Evolutionary conservation across 495 filamentous ascomycete species (phyloP).

Genomic region (Penicillium turbatum): DNA sequence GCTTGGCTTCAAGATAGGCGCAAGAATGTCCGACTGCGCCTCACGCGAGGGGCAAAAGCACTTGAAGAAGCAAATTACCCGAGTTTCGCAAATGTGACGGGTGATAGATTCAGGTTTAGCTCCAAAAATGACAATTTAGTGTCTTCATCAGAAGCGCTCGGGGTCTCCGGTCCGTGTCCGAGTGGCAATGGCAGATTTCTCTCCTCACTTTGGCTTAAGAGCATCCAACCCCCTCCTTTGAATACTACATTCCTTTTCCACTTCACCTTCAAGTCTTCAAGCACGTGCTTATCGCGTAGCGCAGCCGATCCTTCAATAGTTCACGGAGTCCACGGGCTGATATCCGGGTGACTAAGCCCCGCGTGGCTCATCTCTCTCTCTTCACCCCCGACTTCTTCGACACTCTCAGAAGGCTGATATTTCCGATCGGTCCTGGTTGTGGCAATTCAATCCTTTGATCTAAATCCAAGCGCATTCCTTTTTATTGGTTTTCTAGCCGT

Average conservation of each 20-base stretch:
- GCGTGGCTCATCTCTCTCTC: background rate
- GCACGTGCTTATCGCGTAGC: background rate
- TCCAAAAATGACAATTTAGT: background rate
- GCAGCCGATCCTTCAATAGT: slow-evolving; percentile 5
- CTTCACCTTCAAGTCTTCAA: background rate
- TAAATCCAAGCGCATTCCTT: background rate
- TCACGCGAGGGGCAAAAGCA: slow-evolving; percentile 5
- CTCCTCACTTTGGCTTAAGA: background rate
- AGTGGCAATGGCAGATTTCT: slow-evolving; percentile 4
- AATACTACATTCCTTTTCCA: background rate
- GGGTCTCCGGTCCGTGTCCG: slow-evolving; percentile 4
- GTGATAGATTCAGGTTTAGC: slow-evolving; percentile 9
- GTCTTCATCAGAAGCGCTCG: slow-evolving; percentile 1
- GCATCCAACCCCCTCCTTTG: background rate
- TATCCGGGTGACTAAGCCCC: slow-evolving; percentile 6
- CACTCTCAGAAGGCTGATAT: slow-evolving; percentile 4
- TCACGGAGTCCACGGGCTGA: background rate
- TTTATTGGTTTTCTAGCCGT: background rate
- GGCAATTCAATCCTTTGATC: slow-evolving; percentile 1
- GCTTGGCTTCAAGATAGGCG: too few species aligned
- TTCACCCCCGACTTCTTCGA: background rate
- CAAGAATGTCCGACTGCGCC: background rate
- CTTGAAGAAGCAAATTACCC: background rate
- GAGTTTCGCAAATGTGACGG: background rate
- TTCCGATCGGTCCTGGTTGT: slow-evolving; percentile 7